Conservation (phyloP, 352 stramenopile genomes). For the Albugo candida region DNA sequence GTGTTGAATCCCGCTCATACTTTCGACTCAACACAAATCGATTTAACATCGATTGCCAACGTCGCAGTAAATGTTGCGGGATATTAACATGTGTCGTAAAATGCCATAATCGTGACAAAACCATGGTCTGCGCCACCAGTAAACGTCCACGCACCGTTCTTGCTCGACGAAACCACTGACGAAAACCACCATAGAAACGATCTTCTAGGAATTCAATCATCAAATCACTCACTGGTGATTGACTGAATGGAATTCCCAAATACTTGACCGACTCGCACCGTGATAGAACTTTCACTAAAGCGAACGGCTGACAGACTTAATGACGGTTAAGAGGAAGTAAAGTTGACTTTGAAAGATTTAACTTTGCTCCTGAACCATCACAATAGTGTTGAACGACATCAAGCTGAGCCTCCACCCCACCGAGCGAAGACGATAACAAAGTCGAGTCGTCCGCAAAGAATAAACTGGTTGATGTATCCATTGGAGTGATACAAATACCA, state of each 20-base stretch:
- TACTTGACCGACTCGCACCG: conserved; percentile 4
- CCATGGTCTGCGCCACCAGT: conserved; percentile 3
- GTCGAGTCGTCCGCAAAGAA: too few species aligned
- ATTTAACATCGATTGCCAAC: conserved; percentile 5
- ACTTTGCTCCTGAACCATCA: too few species aligned
- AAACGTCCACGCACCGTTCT: conserved; percentile 2
- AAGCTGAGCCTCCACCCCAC: too few species aligned
- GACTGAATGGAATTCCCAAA: conserved; percentile 6
- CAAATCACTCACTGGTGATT: conserved; percentile 2
- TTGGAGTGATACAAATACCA: too few species aligned
- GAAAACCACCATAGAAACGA: conserved; percentile 8
- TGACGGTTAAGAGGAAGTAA: conserved; percentile 6
- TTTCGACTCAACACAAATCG: conserved; percentile 6
- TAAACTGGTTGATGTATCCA: too few species aligned
- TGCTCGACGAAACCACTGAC: conserved; percentile 5
- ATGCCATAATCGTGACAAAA: conserved; percentile 4
- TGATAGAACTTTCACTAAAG: conserved; percentile 1
- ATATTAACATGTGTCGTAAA: conserved; percentile 3
- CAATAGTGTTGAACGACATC: too few species aligned
- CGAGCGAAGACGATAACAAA: too few species aligned
- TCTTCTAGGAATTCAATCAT: conserved; percentile 8
- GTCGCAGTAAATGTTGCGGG: background rate
- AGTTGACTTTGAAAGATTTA: conserved; percentile 7
- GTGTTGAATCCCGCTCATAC: conserved; percentile 2
- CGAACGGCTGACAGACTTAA: conserved; percentile 4